phyloP scores from a whole-genome alignment of 176 grass and related monocot species.

The Triticum monococcum region DNA sequence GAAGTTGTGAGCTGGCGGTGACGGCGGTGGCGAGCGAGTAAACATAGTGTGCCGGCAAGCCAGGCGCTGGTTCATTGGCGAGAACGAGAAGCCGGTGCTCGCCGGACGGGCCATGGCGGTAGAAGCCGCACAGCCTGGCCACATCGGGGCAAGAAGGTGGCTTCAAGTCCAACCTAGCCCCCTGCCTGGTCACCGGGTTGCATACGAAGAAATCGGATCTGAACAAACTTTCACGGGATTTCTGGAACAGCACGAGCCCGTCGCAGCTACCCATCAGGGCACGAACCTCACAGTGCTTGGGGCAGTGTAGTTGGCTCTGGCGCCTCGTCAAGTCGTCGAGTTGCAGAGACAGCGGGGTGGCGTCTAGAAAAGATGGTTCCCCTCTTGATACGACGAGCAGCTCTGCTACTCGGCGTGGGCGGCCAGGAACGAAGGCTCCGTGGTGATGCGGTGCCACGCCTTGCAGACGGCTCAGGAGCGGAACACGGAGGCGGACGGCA shows the following conservation, averaged over 20 bases:
- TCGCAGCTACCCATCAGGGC: not conserved
- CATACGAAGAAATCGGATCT: not conserved
- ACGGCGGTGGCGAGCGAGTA: not conserved
- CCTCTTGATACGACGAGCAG: not conserved
- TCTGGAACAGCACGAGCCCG: not conserved
- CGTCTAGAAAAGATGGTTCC: not conserved
- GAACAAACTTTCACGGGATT: too few relatives aligned
- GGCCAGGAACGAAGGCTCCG: not conserved
- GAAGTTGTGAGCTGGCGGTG: not conserved
- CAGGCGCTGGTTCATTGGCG: not conserved
- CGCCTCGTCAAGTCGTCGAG: not conserved
- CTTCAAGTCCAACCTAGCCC: not conserved
- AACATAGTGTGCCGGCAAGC: not conserved
- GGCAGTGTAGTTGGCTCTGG: not conserved
- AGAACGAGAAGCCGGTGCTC: conserved; percentile 19
- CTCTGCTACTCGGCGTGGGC: not conserved
- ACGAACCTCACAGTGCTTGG: not conserved
- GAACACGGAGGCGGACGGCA: not conserved
- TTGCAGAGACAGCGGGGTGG: not conserved
- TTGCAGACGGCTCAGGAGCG: not conserved
- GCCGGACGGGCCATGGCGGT: not conserved
- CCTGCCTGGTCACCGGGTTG: not conserved
- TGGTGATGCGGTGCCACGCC: not conserved
- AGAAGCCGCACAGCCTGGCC: not conserved
- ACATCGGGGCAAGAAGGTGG: not conserved